Base-by-base conservation (phyloP, 2,329 filamentous ascomycete species). In the Pseudogymnoascus sp. region DNA sequence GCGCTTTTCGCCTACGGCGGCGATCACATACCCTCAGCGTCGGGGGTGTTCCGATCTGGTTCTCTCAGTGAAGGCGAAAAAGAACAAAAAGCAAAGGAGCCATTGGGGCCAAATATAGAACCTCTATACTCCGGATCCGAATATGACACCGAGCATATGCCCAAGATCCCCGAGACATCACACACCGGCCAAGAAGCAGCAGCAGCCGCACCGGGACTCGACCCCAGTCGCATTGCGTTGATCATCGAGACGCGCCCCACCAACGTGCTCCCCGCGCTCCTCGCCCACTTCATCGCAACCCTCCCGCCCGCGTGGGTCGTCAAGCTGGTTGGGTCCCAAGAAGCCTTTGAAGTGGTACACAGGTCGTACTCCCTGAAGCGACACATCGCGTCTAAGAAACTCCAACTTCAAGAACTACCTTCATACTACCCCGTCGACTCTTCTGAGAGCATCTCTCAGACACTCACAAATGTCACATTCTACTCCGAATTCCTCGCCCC, bases 401-500 rank as follows among this genome's bases (percentile, higher is more conserved):
- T 72, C 26, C 23, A 31, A 21, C 47, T 65, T n/a, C 14, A 31
- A 36, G 45, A 60, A 14, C 18, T 65, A 14, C 64, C 64, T 7
- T 21, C 29, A 23, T 21, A 60, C 16, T 65, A 63, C 64, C 18
- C 36, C 18, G 62, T 68, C 2, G 42, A 62, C 1, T 66, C 65
- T 0, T 65, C 65, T 29, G 70, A 72, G 21, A 36, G 64, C 10
- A 66, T 69, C 7, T 70, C 66, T 12, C 60, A 63, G 60, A 69
- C 67, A 1, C 64, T 72, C 40, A 72, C 70, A 10, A 66, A 64
- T 26, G 36, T 68, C 4, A 66, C 64, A 63, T 71, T 72, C 42
- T 72, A 70, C 60, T 26, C 62, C 31, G 62, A 64, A 39, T 47
- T 64, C 51, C 31, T 66, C 61, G 14, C 64, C 57, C 29, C 66